Percentiles rank a stretch among this genome's conserved stretches.
Evolutionary conservation across 306 rosid genomes (phyloP).

Genomic region (Acacia confusa): DNA sequence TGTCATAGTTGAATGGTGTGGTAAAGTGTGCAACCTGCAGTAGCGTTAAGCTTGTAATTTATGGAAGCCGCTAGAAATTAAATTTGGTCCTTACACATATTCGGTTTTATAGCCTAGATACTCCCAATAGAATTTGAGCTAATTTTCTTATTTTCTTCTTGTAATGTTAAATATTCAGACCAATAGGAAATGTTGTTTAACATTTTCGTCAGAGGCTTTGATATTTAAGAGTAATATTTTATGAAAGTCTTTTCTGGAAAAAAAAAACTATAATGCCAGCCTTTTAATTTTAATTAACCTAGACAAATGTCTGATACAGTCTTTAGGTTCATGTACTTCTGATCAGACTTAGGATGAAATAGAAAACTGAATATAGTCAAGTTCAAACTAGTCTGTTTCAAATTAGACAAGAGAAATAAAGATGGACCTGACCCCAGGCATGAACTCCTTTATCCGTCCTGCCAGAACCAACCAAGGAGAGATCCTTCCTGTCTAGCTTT

Average conservation of each 20-base stretch:
- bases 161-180: background rate
- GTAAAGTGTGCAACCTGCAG: constrained; percentile 91
- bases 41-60: constrained; percentile 31
- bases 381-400: background rate
- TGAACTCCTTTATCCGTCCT: constrained; percentile 94
- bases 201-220: background rate
- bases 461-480: constrained; percentile 79
- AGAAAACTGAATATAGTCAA: background rate
- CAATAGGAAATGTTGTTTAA: background rate
- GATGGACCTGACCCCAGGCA: constrained; percentile 95
- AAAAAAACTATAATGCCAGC: background rate
- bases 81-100: background rate
- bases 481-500: constrained; percentile 78
- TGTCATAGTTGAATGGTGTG: constrained; percentile 80
- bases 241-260: background rate
- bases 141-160: background rate
- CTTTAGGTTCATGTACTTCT: background rate
- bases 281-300: too few species aligned
- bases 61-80: constrained; percentile 8
- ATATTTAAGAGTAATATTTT: background rate
- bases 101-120: background rate
- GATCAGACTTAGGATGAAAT: background rate
- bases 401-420: constrained; percentile 30
- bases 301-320: background rate
- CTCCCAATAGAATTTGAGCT: background rate